Evolutionary conservation across 2,329 filamentous ascomycete genomes (phyloP), one percentile per base, ranked within the genome.

Genomic region (Trichoderma asperellum): DNA sequence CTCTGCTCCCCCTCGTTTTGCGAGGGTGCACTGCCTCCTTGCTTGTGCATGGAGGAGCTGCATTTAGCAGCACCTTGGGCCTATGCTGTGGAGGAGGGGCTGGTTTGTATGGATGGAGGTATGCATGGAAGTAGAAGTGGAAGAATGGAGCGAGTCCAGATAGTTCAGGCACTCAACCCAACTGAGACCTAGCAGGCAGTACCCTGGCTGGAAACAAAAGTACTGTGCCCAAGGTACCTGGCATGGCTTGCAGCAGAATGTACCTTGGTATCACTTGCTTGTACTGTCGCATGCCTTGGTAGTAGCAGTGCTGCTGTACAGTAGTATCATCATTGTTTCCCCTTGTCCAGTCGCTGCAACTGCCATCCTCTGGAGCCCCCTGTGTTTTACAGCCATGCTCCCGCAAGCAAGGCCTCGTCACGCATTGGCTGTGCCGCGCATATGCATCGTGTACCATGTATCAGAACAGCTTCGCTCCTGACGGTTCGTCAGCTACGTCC

Each of bases 21-120:
- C 49, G 57, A 34, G 55, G 24, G 68, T 70, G 68, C 68, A 70
- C 68, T 62, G 68, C 68, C 68, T 67, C 68, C 1, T 49, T 49
- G 58, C n/a, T 24, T 8, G 10, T 12, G 47, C 47, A 24, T 49
- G 47, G 47, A 37, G 35, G 35, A 37, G 35, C 35, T 37, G 35
- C 35, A 37, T 37, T 11, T 37, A 37, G 35, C 24, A 24, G 24
- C 24, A 24, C 24, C 24, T 24, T 24, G 24, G 24, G 24, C 24
- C 24, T 24, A 24, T 24, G 2, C 24, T n/a, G 53, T 56, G 4
- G 40, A 29, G 47, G 60, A 40, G 34, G 35, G n/a, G 52, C 32
- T 64, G 12, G 27, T 21, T 35, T 58, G 60, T 53, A 21, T 27
- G 55, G 4, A 21, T 37, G 32, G 24, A 40, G 6, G 37, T 2